phyloP scores from a whole-genome alignment of 345 rosid species.

The Syzygium aqueum region DNA sequence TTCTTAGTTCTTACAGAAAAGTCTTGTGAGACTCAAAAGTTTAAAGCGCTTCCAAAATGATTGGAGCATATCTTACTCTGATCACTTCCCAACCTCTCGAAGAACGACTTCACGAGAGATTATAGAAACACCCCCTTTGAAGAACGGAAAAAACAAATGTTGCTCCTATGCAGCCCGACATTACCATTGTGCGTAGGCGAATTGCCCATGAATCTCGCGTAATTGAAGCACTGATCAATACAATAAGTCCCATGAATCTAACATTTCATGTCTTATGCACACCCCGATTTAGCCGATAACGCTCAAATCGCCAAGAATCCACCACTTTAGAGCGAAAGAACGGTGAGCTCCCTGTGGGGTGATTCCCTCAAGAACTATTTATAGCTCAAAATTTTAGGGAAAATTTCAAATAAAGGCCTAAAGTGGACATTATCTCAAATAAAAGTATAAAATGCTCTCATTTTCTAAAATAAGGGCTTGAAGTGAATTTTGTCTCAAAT shows the following conservation, averaged over 20 bases:
- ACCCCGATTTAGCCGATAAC: not conserved
- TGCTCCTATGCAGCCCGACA: not conserved
- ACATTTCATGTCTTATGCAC: not conserved
- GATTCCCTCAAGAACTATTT: not conserved
- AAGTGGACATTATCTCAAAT: too few relatives aligned
- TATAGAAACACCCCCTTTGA: not conserved
- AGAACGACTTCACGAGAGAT: not conserved
- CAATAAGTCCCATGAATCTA: not conserved
- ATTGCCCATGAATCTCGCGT: not conserved
- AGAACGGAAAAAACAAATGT: not conserved
- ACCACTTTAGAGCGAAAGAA: not conserved
- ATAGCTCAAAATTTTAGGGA: not conserved
- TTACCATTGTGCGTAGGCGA: not conserved
- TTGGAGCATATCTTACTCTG: too few relatives aligned
- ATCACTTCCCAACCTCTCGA: not conserved
- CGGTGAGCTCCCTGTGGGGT: not conserved
- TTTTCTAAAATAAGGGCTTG: too few relatives aligned
- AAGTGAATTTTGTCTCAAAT: too few relatives aligned
- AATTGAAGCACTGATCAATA: not conserved
- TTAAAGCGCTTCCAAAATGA: too few relatives aligned
- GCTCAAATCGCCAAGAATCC: not conserved
- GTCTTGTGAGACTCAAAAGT: not conserved
- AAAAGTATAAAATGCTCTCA: too few relatives aligned
- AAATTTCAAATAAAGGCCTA: too few relatives aligned
- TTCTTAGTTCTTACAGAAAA: not conserved